Base-by-base conservation (phyloP, 768 basidiomycete genomes). In the Hirschioporus abietinus region DNA sequence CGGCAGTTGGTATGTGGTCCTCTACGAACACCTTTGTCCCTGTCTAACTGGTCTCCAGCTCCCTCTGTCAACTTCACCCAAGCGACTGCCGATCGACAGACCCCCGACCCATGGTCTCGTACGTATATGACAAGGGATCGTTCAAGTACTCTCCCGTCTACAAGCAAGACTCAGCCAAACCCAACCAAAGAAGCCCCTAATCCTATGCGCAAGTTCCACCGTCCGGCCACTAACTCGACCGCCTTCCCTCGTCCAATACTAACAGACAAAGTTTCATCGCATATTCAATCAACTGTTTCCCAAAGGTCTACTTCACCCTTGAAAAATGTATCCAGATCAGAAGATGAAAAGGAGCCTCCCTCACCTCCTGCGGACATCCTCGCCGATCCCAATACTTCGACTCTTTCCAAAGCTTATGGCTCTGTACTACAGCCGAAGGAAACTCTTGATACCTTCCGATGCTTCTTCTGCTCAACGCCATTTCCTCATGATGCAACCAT, bases 401-500 rank as follows among this genome's bases (percentile, higher is more conserved):
- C 90, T 23, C 80, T 86, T 23, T 86, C 92, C 58, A 95, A 92
- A 76, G 92, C 89, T 5, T 94, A 93, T 69, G 93, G 93, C 27
- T 93, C 93, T 0, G 84, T 95, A 25, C 79, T 95, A 20, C 92
- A 93, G 72, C 86, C 91, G 25, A 88, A 88, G 70, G 90, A 90
- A 72, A 83, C 88, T 7, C 81, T 93, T n/a, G 74, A 83, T 9
- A 83, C 87, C 27, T 88, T 89, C 71, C 84, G 85, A 2, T 95
- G 93, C 73, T 84, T 83, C 35, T 74, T 86, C 15, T 95, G 93
- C 73, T 77, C 80, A 18, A 75, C 81, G 0, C 78, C 81, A 10
- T 95, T 94, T 72, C 84, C 87, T 36, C 92, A 92, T 1, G 92
- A 95, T 74, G 86, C 90, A 24, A 95, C 93, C 34, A 92, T 95